A percentile compares a stretch with the other conserved stretches of the same genome.
Evolutionary conservation across 2,329 filamentous ascomycete species (phyloP).

Genomic region (Thelonectria rubi): DNA sequence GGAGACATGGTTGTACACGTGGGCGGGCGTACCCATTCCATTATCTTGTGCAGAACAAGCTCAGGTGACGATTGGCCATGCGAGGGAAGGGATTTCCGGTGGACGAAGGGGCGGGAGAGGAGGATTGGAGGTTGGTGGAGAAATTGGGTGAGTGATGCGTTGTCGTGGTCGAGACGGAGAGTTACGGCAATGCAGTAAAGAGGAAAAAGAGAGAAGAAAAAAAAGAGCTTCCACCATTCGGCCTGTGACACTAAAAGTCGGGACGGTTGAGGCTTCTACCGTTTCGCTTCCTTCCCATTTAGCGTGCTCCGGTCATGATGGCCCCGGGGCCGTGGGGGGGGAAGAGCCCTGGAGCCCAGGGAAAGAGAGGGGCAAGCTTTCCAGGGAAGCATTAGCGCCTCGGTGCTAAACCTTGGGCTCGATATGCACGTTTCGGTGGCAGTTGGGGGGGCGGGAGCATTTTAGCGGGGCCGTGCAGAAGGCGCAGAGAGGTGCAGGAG

Average conservation of each 20-base stretch:
- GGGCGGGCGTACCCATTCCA: constrained; percentile 49
- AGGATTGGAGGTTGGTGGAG: constrained; percentile 16
- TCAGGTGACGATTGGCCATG: constrained; percentile 33
- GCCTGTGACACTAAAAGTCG: constrained; percentile 12
- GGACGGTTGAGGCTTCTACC: constrained; percentile 19
- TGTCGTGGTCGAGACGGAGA: constrained; percentile 17
- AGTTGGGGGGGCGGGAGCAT: constrained; percentile 2
- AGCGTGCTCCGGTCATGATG: neutral
- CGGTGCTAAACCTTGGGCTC: neutral
- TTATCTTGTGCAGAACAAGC: constrained; percentile 32
- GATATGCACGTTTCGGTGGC: constrained; percentile 6
- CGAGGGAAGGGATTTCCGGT: constrained; percentile 12
- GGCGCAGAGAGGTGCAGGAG: neutral
- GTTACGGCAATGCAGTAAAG: constrained; percentile 11
- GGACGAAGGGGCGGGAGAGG: constrained; percentile 2
- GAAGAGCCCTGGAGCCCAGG: too few relatives aligned
- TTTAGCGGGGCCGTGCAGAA: neutral
- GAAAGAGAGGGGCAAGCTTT: too few relatives aligned
- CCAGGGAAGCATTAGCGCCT: too few relatives aligned
- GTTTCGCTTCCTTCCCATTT: constrained; percentile 6
- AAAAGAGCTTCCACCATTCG: neutral
- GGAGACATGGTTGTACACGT: constrained; percentile 50
- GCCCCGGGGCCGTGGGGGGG: neutral
- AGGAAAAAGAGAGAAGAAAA: constrained; percentile 7
- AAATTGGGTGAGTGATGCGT: constrained; percentile 16